Percentiles rank a stretch among this genome's conserved stretches.
Conservation (phyloP, 2,329 filamentous ascomycete species). For the Pseudocercospora pini-densiflorae region DNA sequence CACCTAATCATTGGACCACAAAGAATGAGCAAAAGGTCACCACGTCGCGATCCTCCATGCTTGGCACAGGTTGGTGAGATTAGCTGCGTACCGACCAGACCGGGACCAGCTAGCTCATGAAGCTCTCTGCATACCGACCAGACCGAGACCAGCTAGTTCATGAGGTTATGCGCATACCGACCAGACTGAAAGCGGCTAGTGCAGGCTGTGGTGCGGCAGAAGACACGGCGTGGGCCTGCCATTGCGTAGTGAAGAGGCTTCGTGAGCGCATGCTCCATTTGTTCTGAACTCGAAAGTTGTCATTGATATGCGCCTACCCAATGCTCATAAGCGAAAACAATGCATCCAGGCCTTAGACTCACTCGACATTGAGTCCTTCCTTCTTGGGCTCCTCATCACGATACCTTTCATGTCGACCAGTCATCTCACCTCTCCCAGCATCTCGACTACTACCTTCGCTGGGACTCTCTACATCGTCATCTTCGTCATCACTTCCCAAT, state of each 20-base stretch:
- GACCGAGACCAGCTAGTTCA: no score
- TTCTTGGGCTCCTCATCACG: conserved; percentile 25
- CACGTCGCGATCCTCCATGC: background rate
- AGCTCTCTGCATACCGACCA: no score
- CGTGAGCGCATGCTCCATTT: no score
- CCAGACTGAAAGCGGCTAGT: no score
- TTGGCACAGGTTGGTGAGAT: no score
- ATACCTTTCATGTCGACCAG: conserved; percentile 26
- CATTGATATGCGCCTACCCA: background rate
- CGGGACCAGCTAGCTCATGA: no score
- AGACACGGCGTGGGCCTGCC: no score
- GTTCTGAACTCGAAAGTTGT: no score
- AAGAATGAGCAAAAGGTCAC: background rate
- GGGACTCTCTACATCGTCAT: conserved; percentile 24
- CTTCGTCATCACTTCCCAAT: conserved; percentile 30
- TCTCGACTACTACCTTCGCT: conserved; percentile 17
- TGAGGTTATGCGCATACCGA: no score
- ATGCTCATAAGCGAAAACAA: background rate
- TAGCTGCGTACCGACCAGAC: no score
- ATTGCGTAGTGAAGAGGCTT: no score
- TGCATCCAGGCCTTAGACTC: background rate
- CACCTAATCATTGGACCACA: background rate
- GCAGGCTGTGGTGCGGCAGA: no score
- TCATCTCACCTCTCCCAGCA: conserved; percentile 9
- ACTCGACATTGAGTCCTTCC: conserved; percentile 14